Conservation (phyloP, 2,329 filamentous ascomycete species). For the Xylaria multiplex region DNA sequence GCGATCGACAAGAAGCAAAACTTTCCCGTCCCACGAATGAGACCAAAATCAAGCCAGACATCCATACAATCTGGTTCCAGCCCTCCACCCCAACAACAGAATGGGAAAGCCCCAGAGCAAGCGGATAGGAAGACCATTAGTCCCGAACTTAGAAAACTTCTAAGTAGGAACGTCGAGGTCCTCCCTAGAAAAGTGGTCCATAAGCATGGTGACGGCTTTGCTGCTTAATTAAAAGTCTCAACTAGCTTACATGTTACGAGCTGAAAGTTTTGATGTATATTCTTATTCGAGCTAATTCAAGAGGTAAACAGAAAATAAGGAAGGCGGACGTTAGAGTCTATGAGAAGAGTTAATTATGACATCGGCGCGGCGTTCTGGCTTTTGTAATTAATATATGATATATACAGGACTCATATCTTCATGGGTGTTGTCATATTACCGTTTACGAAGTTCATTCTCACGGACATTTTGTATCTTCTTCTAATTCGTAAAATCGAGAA, state of each 20-base stretch:
- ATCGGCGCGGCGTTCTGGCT: slow-evolving; percentile 25
- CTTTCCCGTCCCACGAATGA: slow-evolving; percentile 70
- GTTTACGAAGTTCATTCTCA: background rate
- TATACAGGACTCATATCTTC: background rate
- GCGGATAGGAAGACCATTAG: slow-evolving; percentile 63
- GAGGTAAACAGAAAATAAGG: background rate
- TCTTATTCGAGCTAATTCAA: background rate
- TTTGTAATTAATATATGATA: background rate
- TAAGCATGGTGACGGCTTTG: slow-evolving; percentile 44
- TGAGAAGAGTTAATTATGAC: background rate
- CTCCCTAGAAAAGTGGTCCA: slow-evolving; percentile 45
- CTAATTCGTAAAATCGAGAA: background rate
- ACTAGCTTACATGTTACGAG: slow-evolving; percentile 21
- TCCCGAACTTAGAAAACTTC: slow-evolving; percentile 64
- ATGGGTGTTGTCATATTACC: slow-evolving; percentile 5
- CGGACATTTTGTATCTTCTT: background rate
- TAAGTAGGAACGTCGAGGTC: slow-evolving; percentile 55
- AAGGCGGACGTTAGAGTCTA: background rate
- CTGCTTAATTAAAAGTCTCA: slow-evolving; percentile 32
- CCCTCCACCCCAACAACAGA: slow-evolving; percentile 35
- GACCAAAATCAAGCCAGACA: slow-evolving; percentile 34
- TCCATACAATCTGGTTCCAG: slow-evolving; percentile 37
- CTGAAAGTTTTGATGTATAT: slow-evolving; percentile 28
- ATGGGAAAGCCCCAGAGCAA: slow-evolving; percentile 53
- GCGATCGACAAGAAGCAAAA: slow-evolving; percentile 91